Conservation (phyloP, 2,329 filamentous ascomycete species). For the Cladosporium sp. region DNA sequence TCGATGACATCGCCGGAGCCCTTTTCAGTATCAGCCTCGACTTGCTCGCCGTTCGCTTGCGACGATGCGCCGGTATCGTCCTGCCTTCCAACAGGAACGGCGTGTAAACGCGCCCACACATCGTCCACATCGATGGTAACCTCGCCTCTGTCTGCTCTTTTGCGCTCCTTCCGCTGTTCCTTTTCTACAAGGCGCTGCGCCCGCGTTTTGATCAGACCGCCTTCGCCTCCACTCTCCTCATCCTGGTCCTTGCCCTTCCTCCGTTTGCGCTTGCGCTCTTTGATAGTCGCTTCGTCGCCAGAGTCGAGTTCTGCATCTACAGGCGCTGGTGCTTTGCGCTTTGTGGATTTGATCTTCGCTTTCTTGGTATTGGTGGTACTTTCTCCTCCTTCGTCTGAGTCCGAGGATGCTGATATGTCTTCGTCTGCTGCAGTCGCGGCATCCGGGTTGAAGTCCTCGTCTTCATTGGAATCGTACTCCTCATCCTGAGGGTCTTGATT, state of each 20-base stretch:
- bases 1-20: neutral
- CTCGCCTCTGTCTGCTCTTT: conserved; percentile 38
- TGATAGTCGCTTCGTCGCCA: conserved; percentile 54
- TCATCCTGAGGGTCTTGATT: conserved; percentile 23
- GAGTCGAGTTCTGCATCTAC: conserved; percentile 46
- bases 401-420: conserved; percentile 31
- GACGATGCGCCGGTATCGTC: neutral
- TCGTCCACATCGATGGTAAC: conserved; percentile 53
- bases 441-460: conserved; percentile 41
- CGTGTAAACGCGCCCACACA: conserved; percentile 51
- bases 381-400: conserved; percentile 30
- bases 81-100: conserved; percentile 25
- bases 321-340: conserved; percentile 29
- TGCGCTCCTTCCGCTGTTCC: conserved; percentile 44
- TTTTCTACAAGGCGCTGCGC: conserved; percentile 48
- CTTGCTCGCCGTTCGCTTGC: conserved; percentile 10
- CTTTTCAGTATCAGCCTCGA: neutral
- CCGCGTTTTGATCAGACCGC: conserved; percentile 50
- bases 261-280: conserved; percentile 40
- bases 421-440: conserved; percentile 24
- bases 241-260: conserved; percentile 30
- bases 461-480: conserved; percentile 39
- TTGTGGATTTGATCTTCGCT: conserved; percentile 34
- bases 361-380: conserved; percentile 18
- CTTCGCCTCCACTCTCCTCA: conserved; percentile 42